Conservation (phyloP, 2,329 filamentous ascomycete species). For the Chaetothyriales sp. region DNA sequence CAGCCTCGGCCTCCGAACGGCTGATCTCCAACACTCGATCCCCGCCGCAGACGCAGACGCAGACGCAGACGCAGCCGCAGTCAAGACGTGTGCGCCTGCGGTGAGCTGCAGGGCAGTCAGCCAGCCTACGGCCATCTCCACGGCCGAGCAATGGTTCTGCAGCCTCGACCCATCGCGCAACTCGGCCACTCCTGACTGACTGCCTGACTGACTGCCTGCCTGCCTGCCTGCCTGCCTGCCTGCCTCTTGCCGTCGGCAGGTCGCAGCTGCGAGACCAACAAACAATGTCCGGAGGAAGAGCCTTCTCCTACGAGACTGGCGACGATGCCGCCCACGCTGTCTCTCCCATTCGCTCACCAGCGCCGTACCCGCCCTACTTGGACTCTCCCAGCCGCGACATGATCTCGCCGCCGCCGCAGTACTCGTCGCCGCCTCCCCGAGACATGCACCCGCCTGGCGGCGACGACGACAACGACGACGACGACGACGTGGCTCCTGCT, state of each 20-base stretch:
- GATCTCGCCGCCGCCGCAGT: conserved; percentile 18
- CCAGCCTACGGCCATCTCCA: neutral
- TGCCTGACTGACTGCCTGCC: neutral
- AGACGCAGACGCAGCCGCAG: too few relatives aligned
- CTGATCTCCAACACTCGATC: neutral
- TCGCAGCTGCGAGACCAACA: neutral
- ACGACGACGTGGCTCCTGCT: conserved; percentile 16
- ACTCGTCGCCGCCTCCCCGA: conserved; percentile 11
- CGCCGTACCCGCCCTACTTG: conserved; percentile 11
- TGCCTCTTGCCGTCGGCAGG: neutral
- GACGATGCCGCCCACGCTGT: conserved; percentile 10
- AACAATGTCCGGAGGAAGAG: conserved; percentile 9
- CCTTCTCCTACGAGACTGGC: conserved; percentile 19
- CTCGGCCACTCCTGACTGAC: neutral
- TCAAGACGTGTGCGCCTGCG: too few relatives aligned
- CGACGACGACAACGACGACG: conserved; percentile 11
- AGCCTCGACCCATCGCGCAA: neutral
- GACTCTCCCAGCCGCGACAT: conserved; percentile 15
- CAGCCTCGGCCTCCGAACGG: neutral
- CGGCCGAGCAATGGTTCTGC: neutral
- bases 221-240: neutral
- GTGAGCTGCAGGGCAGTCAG: too few relatives aligned
- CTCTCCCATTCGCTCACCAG: conserved; percentile 4
- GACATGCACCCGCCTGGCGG: conserved; percentile 8
- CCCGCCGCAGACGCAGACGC: too few relatives aligned